Evolutionary conservation across 768 basidiomycete species (phyloP).

Genomic region (Lentinula boryana): DNA sequence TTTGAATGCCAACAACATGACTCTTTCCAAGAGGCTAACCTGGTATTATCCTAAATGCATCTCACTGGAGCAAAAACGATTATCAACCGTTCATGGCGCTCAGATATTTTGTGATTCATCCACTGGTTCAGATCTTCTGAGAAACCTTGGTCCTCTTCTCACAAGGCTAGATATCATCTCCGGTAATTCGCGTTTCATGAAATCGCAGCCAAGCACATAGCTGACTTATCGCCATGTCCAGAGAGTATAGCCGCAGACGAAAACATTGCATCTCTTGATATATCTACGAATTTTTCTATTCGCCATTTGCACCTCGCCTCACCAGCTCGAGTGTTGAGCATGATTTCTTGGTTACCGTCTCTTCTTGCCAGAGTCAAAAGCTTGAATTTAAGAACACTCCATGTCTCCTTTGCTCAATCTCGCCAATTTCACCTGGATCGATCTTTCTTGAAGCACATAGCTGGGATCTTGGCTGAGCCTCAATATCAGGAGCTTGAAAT

Average conservation of each 20-base stretch:
- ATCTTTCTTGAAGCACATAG: slow-evolving; percentile 18
- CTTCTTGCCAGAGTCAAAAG: slow-evolving; percentile 13
- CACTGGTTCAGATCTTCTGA: slow-evolving; percentile 7
- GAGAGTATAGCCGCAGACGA: slow-evolving; percentile 12
- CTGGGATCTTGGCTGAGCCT: slow-evolving; percentile 13
- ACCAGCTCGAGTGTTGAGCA: slow-evolving; percentile 19
- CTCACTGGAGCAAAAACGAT: neutral
- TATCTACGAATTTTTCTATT: slow-evolving; percentile 16
- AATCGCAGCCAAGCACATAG: neutral
- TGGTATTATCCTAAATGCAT: neutral
- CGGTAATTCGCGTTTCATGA: neutral
- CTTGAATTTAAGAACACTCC: slow-evolving; percentile 15
- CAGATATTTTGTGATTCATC: neutral
- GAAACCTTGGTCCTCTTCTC: slow-evolving; percentile 8
- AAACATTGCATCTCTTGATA: slow-evolving; percentile 13
- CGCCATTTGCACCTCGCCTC: slow-evolving; percentile 20
- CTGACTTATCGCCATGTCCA: neutral
- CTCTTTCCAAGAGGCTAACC: neutral
- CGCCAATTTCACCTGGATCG: slow-evolving; percentile 25
- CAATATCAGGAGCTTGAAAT: slow-evolving; percentile 15
- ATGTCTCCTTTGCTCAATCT: slow-evolving; percentile 22
- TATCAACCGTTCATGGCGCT: neutral
- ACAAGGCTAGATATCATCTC: slow-evolving; percentile 6
- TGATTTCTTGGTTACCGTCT: slow-evolving; percentile 22
- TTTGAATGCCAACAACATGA: neutral